phyloP scores from a whole-genome alignment of 257 asterid genomes.

The Leonotis leonurus region DNA sequence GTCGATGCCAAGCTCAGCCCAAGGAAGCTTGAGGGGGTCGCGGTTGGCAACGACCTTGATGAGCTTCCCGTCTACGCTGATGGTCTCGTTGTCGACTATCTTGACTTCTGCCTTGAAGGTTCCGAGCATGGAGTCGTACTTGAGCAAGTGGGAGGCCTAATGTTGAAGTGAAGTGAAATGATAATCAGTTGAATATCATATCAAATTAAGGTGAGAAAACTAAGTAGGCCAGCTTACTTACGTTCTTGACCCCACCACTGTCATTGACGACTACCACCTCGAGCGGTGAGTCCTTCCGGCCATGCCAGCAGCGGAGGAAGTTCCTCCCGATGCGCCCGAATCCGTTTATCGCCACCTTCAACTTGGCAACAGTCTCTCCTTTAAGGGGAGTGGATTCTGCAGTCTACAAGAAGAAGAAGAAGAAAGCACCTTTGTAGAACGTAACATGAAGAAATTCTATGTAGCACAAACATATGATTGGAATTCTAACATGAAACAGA shows the following conservation, averaged over 20 bases:
- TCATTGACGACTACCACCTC: conserved; percentile 80
- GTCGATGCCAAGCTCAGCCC: conserved; percentile 92
- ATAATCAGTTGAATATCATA: neutral
- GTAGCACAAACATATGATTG: too few species aligned
- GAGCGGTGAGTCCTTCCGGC: conserved; percentile 82
- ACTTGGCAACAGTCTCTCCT: conserved; percentile 74
- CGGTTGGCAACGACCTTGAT: conserved; percentile 75
- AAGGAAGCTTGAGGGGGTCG: conserved; percentile 90
- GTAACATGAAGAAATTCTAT: too few species aligned
- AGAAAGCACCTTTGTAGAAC: too few species aligned
- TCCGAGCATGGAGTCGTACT: conserved; percentile 89
- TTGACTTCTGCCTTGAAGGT: conserved; percentile 88
- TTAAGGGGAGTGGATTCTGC: conserved; percentile 52
- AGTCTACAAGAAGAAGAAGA: too few species aligned
- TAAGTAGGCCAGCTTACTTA: conserved; percentile 36
- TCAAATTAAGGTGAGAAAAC: too few species aligned
- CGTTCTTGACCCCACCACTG: conserved; percentile 92
- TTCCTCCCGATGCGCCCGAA: conserved; percentile 92
- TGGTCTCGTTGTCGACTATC: conserved; percentile 67
- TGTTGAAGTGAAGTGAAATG: neutral
- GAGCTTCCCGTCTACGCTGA: conserved; percentile 79
- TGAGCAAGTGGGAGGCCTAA: conserved; percentile 88
- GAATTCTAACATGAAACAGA: too few species aligned
- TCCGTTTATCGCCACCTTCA: conserved; percentile 90
- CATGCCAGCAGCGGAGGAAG: conserved; percentile 98